phyloP scores from a whole-genome alignment of 2,329 filamentous ascomycete genomes.

The Pseudogymnoascus sp. region DNA sequence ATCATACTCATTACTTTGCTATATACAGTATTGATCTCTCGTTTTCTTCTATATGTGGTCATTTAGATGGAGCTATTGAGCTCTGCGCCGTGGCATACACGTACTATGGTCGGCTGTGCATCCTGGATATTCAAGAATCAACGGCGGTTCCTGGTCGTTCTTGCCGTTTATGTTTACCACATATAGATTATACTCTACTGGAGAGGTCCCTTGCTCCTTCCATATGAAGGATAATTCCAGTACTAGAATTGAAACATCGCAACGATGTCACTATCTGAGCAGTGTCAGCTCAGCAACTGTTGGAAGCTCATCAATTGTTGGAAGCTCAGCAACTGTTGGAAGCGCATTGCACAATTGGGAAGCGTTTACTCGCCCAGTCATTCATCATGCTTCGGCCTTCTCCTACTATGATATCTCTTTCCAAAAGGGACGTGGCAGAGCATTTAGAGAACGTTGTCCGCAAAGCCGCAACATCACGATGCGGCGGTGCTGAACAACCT shows the following conservation, averaged over 20 bases:
- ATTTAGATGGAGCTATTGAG: background rate
- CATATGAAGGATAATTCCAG: background rate
- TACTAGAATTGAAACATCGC: background rate
- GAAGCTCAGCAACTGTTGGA: background rate
- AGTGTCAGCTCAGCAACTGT: background rate
- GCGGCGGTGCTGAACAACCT: background rate
- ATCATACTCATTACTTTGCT: background rate
- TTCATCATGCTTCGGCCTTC: background rate
- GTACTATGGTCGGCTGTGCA: background rate
- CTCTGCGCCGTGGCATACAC: background rate
- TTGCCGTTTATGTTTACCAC: background rate
- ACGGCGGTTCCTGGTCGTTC: background rate
- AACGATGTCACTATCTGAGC: background rate
- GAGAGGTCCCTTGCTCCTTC: background rate
- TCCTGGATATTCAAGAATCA: background rate
- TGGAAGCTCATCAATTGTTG: background rate
- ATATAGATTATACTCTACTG: background rate
- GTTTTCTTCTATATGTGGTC: background rate
- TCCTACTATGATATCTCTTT: constrained; percentile 7
- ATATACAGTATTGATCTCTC: background rate
- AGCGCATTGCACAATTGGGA: background rate
- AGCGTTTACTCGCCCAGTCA: background rate
- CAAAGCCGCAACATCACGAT: background rate
- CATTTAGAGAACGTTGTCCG: constrained; percentile 1
- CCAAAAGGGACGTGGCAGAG: constrained; percentile 2